Conservation (phyloP, 306 rosid genomes). For the Cicer cuneatum region DNA sequence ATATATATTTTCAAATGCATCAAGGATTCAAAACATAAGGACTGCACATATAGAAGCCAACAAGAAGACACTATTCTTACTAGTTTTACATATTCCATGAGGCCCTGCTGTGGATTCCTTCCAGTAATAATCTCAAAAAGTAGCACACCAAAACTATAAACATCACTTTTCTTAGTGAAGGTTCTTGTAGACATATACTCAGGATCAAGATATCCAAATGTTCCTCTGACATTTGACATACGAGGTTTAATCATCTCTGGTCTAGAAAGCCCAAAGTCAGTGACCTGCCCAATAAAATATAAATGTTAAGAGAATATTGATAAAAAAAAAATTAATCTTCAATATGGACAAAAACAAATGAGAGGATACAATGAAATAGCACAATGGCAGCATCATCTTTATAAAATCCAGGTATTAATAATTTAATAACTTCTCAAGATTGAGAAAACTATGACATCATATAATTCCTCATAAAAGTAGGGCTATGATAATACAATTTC, state of each 20-base stretch:
- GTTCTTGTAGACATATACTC: conserved; percentile 53
- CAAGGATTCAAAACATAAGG: conserved; percentile 3
- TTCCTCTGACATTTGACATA: conserved; percentile 47
- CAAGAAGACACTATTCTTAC: conserved; percentile 47
- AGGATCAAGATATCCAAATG: conserved; percentile 57
- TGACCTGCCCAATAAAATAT: conserved; percentile 46
- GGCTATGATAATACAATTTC: conserved; percentile 4
- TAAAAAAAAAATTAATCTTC: conserved; percentile 12
- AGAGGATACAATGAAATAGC: conserved; percentile 8
- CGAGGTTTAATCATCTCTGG: conserved; percentile 51
- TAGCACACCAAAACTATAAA: conserved; percentile 66
- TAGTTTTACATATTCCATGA: conserved; percentile 58
- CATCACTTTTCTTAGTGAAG: conserved; percentile 64
- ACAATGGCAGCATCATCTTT: conserved; percentile 20
- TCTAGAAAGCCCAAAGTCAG: conserved; percentile 60
- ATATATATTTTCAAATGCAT: not conserved
- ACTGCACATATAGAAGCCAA: not conserved
- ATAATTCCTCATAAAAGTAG: not conserved
- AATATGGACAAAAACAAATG: not conserved
- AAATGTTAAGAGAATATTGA: not conserved
- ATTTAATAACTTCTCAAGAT: not conserved
- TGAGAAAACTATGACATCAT: not conserved
- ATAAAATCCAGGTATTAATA: conserved; percentile 17
- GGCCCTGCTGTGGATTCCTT: conserved; percentile 60
- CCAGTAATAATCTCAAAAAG: conserved; percentile 58